Evolutionary conservation across 441 rosid species (phyloP), one percentile per base, ranked within the genome.

Genomic region (Jatropha podagrica): DNA sequence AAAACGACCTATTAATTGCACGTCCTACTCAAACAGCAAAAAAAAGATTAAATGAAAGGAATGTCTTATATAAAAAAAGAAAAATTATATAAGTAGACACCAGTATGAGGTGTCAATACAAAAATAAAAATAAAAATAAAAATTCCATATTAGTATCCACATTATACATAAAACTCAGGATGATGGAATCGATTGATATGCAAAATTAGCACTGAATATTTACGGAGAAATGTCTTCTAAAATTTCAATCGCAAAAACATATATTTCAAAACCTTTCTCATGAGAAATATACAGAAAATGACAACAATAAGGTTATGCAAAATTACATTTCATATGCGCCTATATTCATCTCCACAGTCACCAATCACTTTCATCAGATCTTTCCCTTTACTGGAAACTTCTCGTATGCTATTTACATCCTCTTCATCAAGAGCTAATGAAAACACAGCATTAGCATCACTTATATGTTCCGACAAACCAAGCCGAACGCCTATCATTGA

Each of bases 271-370:
- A 17, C 18, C 20, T 54, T 15, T 7, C 20, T 54, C 20, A 54
- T 54, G n/a, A 54, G 32, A 17, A 17, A 54, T 17, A 54, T 54
- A 54, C 2, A 54, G 58, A n/a, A 54, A 54, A 54, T 54, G 20
- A 54, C 23, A 27, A 32, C 58, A 61, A 37, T n/a, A 51, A 32
- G 32, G 32, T 18, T 8, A 42, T 42, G 38, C 40, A 13, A 38
- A 13, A 48, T 10, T 14, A 20, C 18, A 41, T 38, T 20, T 80
- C 42, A 81, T 13, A 26, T 15, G 51, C 89, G 87, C 79, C 96
- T 55, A 74, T 92, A 90, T 83, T 95, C 99, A 48, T 93, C 99
- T 41, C 99, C 99, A 65, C 97, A 93, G 72, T 93, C 99, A 51
- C 99, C 99, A 17, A 95, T 95, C 81, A 89, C 92, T 86, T 81